phyloP scores from a whole-genome alignment of 805 yeast species.

The Metschnikowia noctiluminum region DNA sequence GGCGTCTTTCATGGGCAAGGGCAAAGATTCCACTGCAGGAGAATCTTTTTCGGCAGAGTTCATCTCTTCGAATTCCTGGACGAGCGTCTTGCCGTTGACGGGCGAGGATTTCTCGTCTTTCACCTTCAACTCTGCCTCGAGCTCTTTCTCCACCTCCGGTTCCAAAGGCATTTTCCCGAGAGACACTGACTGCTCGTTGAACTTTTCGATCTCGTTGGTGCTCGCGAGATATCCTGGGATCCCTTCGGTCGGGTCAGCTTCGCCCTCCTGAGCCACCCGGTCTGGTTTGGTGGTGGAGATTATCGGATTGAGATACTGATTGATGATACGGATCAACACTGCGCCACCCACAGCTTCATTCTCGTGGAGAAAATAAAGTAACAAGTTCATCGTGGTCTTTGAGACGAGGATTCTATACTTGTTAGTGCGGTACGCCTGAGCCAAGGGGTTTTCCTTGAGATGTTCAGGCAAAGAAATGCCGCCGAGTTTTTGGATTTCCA shows the following conservation, averaged over 20 bases:
- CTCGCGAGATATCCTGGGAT: slow-evolving; percentile 43
- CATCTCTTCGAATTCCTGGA: slow-evolving; percentile 63
- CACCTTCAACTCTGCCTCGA: slow-evolving; percentile 76
- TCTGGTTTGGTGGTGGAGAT: slow-evolving; percentile 41
- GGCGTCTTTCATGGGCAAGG: slow-evolving; percentile 81
- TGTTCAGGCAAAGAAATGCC: slow-evolving; percentile 80
- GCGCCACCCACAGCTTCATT: slow-evolving; percentile 92
- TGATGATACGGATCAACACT: slow-evolving; percentile 76
- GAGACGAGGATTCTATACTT: slow-evolving; percentile 76
- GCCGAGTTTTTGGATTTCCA: slow-evolving; percentile 67
- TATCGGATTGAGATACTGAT: slow-evolving; percentile 68
- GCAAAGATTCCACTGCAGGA: slow-evolving; percentile 72
- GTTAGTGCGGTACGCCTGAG: slow-evolving; percentile 67
- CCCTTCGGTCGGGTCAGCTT: slow-evolving; percentile 51
- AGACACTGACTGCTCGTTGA: slow-evolving; percentile 70
- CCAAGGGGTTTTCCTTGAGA: slow-evolving; percentile 75
- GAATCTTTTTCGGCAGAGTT: slow-evolving; percentile 57
- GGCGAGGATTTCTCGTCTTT: slow-evolving; percentile 55
- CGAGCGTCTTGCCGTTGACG: slow-evolving; percentile 43
- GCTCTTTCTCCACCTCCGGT: slow-evolving; percentile 77
- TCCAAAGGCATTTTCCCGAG: slow-evolving; percentile 85
- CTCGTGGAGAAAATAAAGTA: slow-evolving; percentile 84
- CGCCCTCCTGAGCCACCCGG: slow-evolving; percentile 41
- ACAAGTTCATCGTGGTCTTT: slow-evolving; percentile 77
- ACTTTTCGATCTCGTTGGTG: slow-evolving; percentile 50